phyloP scores from a whole-genome alignment of 2,329 filamentous ascomycete genomes.

The Madurella mycetomatis region DNA sequence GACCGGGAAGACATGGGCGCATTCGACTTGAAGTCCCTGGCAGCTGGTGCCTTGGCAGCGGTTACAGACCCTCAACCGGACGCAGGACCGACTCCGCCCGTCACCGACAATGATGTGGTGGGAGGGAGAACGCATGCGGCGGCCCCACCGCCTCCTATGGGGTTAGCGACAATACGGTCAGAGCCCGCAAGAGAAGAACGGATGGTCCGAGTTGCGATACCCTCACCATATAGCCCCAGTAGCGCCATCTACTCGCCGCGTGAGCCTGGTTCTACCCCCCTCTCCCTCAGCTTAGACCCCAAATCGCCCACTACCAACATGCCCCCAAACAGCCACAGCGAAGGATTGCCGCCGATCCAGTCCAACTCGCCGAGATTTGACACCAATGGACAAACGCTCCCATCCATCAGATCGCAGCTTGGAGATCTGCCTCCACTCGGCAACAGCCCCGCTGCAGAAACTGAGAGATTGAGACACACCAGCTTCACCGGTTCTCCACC shows the following conservation, averaged over 20 bases:
- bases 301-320: constrained; percentile 22
- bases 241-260: constrained; percentile 23
- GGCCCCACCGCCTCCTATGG: constrained; percentile 7
- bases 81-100: constrained; percentile 22
- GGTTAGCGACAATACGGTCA: constrained; percentile 15
- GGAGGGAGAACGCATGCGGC: constrained; percentile 10
- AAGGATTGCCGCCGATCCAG: constrained; percentile 34
- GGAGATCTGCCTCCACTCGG: constrained; percentile 28
- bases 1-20: constrained; percentile 18
- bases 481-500: constrained; percentile 35
- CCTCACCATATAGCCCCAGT: constrained; percentile 23
- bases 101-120: constrained; percentile 21
- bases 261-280: constrained; percentile 13
- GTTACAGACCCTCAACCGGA: constrained; percentile 14
- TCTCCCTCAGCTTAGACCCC: constrained; percentile 17
- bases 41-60: constrained; percentile 30
- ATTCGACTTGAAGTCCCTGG: constrained; percentile 31
- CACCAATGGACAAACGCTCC: constrained; percentile 34
- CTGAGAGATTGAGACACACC: constrained; percentile 27
- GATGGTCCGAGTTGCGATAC: constrained; percentile 8
- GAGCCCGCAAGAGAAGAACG: constrained; percentile 17
- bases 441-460: constrained; percentile 25
- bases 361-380: constrained; percentile 37
- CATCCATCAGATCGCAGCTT: constrained; percentile 37
- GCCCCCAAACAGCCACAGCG: constrained; percentile 21